Evolutionary conservation across 2,329 filamentous ascomycete species (phyloP), one percentile per base, ranked within the genome.

Genomic region (Beauveria brongniartii): DNA sequence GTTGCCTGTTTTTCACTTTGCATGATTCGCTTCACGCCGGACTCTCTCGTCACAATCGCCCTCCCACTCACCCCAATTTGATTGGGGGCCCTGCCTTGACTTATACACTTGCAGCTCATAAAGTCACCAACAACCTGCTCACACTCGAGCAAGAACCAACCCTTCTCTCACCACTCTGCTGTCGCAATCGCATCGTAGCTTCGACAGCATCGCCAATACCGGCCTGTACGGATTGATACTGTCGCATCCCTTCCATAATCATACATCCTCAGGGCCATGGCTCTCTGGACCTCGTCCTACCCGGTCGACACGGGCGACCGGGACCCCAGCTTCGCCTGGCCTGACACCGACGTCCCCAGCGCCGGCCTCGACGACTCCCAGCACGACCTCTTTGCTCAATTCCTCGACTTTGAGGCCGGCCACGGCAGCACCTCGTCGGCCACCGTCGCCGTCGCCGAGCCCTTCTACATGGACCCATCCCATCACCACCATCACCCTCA

Each of bases 341-440:
- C 70, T 58, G 71, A 73, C 51, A 51, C 68, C 34, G 71, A 74
- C 46, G 68, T 68, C 40, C 65, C 66, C 30, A 47, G 47, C 43
- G 61, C 61, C 18, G 40, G 46, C 18, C 65, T 65, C 24, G 69
- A 67, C 37, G 70, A 72, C 53, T 66, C 65, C 47, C 64, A 68
- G 30, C 68, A 64, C 65, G 73, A 75, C 64, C 67, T 75, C 55
- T 74, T 75, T 60, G 69, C 70, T 20, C 71, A 75, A 65, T 75
- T 73, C 61, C 67, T 75, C 64, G 68, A 74, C 69, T 72, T 74
- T 61, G 73, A 73, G 41, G 67, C 62, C 60, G 68, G 68, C 54
- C 65, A 66, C n/a, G 58, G 63, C 24, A 61, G 67, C 37, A 20
- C 46, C 22, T 26, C 57, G 20, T 57, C 63, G 18, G 61, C 65